Base-by-base conservation (phyloP, 2,329 filamentous ascomycete species). In the Paraconiothyrium brasiliense region DNA sequence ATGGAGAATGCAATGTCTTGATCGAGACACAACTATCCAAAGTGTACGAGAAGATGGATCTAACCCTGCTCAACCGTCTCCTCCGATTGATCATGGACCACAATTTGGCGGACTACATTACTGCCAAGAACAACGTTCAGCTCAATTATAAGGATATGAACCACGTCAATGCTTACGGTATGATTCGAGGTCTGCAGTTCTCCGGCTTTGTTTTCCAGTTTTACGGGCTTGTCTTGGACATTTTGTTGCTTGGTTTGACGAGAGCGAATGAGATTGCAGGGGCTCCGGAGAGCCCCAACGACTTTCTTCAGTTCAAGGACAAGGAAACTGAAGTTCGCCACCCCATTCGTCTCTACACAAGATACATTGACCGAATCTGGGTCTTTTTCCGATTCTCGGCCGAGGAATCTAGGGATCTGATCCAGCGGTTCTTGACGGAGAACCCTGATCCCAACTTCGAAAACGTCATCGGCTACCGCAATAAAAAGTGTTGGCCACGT, bases 141-240 rank as follows among this genome's bases (percentile, higher is more conserved):
- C 87, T 99, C 65, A 97, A 96, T 65, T 99, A 99, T 85, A 99
- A 99, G 83, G 95, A 99, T 72, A 99, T 99, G 95, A 98, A 97
- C 76, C 95, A 99, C 75, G 95, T 96, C 76, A 99, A 99, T 81
- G 96, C 93, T 76, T 99, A 98, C 76, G 95, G 95, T 70, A 92
- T 99, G 91, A 97, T 99, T 72, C 93, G 95, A 73, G 95, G 96
- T 70, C 86, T 99, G 16, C 96, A 99, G 69, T 99, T 99, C 81
- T 97, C 95, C 1, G 95, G 93, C 0, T 99, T 99, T 66, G 95
- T 99, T 24, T 99, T 99, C 86, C 95, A 99, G 77, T 99, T 94
- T 84, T 99, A 99, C 71, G 95, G 96, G 50, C 84, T 99, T 63
- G 94, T 99, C 61, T 89, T 99, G 57, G 95, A 99, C 81, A 85